Conservation (phyloP, 176 grass and related monocot genomes). For the Carex pumila region DNA sequence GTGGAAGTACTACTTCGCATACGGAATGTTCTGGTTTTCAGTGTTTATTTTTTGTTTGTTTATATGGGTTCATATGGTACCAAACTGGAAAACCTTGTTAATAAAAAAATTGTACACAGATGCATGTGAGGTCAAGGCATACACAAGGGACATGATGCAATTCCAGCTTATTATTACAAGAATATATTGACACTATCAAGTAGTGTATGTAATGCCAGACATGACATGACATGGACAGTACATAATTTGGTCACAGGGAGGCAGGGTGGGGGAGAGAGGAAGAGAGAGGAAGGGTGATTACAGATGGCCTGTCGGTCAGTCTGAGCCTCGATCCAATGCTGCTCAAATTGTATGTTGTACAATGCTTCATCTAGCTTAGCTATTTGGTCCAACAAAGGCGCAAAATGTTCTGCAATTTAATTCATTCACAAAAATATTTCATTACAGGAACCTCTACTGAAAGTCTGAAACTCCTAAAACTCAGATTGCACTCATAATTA, state of each 20-base stretch:
- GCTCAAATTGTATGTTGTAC: constrained; percentile 93
- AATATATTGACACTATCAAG: background rate
- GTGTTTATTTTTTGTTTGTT: background rate
- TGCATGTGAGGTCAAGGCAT: background rate
- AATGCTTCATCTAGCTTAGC: constrained; percentile 80
- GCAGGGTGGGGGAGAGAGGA: background rate
- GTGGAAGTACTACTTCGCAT: background rate
- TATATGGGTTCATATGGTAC: background rate
- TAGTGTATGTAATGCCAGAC: background rate
- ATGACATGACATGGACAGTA: background rate
- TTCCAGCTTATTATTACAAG: background rate
- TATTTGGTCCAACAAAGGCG: constrained; percentile 81
- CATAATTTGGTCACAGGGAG: background rate
- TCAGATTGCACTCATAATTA: background rate
- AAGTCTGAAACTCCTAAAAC: background rate
- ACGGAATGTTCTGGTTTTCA: background rate
- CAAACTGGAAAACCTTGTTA: background rate
- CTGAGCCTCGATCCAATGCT: constrained; percentile 88
- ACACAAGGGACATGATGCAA: background rate
- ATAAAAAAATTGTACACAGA: background rate
- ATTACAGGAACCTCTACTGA: background rate
- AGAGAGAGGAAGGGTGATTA: background rate
- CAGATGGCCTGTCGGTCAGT: constrained; percentile 90
- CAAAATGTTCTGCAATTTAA: constrained; percentile 73
- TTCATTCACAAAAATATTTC: background rate